Base-by-base conservation (phyloP, 2,329 filamentous ascomycete species). In the Ophiostoma populinum region DNA sequence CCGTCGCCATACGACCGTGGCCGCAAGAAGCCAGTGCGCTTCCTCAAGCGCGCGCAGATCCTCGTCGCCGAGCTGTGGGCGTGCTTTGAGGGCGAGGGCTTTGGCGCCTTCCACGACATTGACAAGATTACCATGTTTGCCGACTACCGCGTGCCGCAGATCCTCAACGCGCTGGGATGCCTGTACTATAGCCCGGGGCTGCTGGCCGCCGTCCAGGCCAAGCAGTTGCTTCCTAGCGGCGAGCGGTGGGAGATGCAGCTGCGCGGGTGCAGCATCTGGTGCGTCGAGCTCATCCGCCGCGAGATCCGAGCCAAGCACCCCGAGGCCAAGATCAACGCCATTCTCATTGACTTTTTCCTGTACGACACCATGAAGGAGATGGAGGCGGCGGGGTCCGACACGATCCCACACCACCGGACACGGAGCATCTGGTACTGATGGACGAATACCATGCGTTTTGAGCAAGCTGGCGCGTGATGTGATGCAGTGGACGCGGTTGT, bases 51-150 rank as follows among this genome's bases (percentile, higher is more conserved):
- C 9, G 86, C 90, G 2, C 90, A 98, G 55, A 98, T 98, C 40
- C 68, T 95, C 15, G 86, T 92, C 3, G 92, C 92, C 16, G 90
- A 98, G 53, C 53, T 95, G 1, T 98, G 92, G 92, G 92, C 90
- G 5, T 92, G 85, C 43, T 95, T 95, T 52, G 72, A 87, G 35
- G 85, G 83, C 30, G 63, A 77, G 45, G 65, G 69, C 18, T 86
- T 76, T 48, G 92, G 90, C 21, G 62, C 67, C 19, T 98, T 98
- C 54, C 52, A 72, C 38, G 90, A 98, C 51, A 93, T 98, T 47
- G 79, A 90, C 57, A 83, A 85, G 52, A 79, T 98, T 48, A 98
- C 90, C 41, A 95, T 95, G 77, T 98, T 98, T 61, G 86, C 90
- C 50, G 90, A 98, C 59, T 98, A 98, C 52, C 79, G 90, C 28